phyloP scores from a whole-genome alignment of 208 protist species.

The Zelonia costaricensis region DNA sequence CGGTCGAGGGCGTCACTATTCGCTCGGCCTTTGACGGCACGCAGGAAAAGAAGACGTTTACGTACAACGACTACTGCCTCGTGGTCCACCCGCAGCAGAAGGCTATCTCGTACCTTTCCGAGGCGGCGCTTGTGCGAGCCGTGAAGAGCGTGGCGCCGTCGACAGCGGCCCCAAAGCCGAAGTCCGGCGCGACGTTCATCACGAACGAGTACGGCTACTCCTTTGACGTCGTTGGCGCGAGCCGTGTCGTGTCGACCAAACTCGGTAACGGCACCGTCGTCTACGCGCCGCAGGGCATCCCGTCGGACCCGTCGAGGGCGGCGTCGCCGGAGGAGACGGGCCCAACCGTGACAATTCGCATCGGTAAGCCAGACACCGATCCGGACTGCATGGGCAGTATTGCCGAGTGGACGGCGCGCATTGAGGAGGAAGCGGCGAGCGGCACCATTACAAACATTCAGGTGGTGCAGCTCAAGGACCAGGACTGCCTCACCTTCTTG shows the following conservation, averaged over 20 bases:
- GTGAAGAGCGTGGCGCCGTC: slow-evolving; percentile 51
- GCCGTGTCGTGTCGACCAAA: slow-evolving; percentile 64
- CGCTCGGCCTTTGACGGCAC: slow-evolving; percentile 47
- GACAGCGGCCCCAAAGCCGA: slow-evolving; percentile 37
- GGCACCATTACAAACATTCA: slow-evolving; percentile 57
- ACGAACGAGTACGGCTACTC: slow-evolving; percentile 61
- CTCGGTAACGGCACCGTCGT: slow-evolving; percentile 69
- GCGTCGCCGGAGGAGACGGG: slow-evolving; percentile 40
- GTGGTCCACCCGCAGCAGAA: slow-evolving; percentile 69
- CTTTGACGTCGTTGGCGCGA: slow-evolving; percentile 53
- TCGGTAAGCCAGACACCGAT: slow-evolving; percentile 63
- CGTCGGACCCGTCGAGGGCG: slow-evolving; percentile 34
- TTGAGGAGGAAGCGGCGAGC: slow-evolving; percentile 50
- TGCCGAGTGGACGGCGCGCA: slow-evolving; percentile 64
- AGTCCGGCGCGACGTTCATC: slow-evolving; percentile 43
- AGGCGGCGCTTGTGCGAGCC: slow-evolving; percentile 33
- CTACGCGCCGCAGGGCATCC: slow-evolving; percentile 62
- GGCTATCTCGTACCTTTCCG: slow-evolving; percentile 51
- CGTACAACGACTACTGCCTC: slow-evolving; percentile 49
- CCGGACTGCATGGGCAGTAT: slow-evolving; percentile 70
- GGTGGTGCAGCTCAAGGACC: slow-evolving; percentile 33
- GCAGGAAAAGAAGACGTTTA: slow-evolving; percentile 54
- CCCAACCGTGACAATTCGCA: slow-evolving; percentile 74
- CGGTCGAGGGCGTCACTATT: slow-evolving; percentile 52
- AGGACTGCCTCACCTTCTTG: slow-evolving; percentile 66